Evolutionary conservation across 495 filamentous ascomycete species (phyloP), one percentile per base, ranked within the genome.

Genomic region (Darksidea phi): DNA sequence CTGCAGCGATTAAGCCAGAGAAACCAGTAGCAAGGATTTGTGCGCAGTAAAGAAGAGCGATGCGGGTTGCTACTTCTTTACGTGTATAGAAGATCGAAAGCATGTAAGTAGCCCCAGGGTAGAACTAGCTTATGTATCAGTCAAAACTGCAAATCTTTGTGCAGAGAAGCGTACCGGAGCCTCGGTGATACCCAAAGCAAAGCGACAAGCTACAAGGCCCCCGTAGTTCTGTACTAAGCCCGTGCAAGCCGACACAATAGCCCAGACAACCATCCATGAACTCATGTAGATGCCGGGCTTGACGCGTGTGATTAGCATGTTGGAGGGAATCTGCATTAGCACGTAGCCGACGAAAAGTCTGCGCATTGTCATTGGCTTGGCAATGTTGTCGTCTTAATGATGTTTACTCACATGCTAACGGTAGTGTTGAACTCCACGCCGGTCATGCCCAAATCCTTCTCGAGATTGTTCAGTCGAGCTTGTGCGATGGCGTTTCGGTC

Each of bases 401-500:
- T 20, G 41, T 15, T 20, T n/a, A 43, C 41, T 43, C 18, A 43
- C 41, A 62, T 62, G 42, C 79, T 83, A 49, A 88, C 79, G 23
- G 79, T 76, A 2, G 85, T 87, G 71, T 82, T 61, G 55, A 80
- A 84, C 60, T 83, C 75, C 17, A 74, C 71, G 15, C 75, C 74
- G 1, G 64, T 70, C 17, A 84, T 63, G 17, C 70, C 63, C 36
- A 85, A 54, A 51, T 83, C 82, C 7, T 75, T 67, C 52, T 80
- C 74, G 17, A 85, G 67, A n/a, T 80, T 79, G 8, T 79, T 79
- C 37, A 84, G 48, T 28, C 77, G 72, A 18, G 80, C 79, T 17
- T 76, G 70, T 6, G 78, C 79, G 49, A 79, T 81, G 47, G 82
- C 79, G 66, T 82, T 82, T 58, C 88, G 80, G 70, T 91, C 88